Evolutionary conservation across 495 filamentous ascomycete species (phyloP), one percentile per base, ranked within the genome.

Genomic region (Bathelium albidoporum): DNA sequence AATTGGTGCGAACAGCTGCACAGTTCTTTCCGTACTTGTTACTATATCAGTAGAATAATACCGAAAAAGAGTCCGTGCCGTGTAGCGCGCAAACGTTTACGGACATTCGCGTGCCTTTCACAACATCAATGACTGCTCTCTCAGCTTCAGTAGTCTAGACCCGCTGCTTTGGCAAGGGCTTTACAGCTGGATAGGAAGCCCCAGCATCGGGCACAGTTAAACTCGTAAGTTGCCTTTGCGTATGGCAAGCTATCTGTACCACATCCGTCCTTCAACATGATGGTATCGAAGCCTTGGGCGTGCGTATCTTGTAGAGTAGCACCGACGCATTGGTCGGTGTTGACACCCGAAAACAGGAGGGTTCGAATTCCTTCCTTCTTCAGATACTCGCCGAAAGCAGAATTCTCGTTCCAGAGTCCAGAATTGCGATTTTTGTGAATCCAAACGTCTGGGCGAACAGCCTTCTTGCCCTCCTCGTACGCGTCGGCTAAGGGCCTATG

Each of bases 341-440:
- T 85, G 9, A 83, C 81, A 1, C 82, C 82, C 0, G 79, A 70
- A 64, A 84, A 83, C 1, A 85, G 64, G 28, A 85, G 66, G 2
- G 80, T 82, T 10, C 64, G 73, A 60, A 78, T 80, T 0, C 75
- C 78, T 45, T 75, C 65, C 29, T 66, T 18, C 59, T 74, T 68
- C 26, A 80, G 60, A 62, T 69, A 76, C 11, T 73, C 66, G 36
- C 72, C 69, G 26, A 72, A 69, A 0, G 65, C 59, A 0, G 72
- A 72, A 2, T 60, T 65, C 1, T 58, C 60, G n/a, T 71, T 72
- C 80, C 82, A 84, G 29, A 86, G 64, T 10, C 82, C 83, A 22
- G 77, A 80, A 74, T 83, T 80, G 7, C 82, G 76, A 64, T 84
- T 80, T 71, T 85, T 86, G 62, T 81, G 73, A 62, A 82, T 78